Evolutionary conservation across 345 rosid species (phyloP).

Genomic region (Pistacia vera): DNA sequence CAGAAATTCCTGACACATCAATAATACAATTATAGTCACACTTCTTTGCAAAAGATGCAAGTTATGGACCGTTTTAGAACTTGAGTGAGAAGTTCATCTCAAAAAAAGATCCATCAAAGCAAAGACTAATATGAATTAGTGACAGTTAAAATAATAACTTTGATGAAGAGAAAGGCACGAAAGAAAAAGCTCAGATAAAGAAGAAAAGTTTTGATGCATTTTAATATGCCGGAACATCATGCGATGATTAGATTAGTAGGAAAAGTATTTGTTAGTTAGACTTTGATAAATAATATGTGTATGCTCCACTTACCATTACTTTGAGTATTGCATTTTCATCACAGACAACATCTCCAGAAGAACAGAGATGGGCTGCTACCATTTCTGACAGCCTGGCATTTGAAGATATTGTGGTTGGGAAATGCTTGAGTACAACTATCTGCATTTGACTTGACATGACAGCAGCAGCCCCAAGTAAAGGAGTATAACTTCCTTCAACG

Average conservation of each 20-base stretch:
- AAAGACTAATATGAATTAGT: too few species aligned
- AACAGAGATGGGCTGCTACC: conserved; percentile 77
- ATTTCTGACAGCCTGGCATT: conserved; percentile 65
- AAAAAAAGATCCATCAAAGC: too few species aligned
- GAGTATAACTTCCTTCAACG: conserved; percentile 61
- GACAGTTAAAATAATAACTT: background rate
- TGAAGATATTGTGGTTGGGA: conserved; percentile 68
- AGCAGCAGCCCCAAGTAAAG: conserved; percentile 49
- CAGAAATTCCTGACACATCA: conserved; percentile 78
- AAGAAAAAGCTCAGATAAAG: background rate
- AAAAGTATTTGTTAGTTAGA: background rate
- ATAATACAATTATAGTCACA: too few species aligned
- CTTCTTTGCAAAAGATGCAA: background rate
- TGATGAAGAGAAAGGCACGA: background rate
- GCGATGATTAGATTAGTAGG: background rate
- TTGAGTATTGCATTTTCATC: conserved; percentile 91
- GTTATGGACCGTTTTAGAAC: background rate
- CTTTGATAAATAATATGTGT: background rate
- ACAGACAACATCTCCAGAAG: conserved; percentile 61
- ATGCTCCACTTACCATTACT: conserved; percentile 84
- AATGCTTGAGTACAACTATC: conserved; percentile 75
- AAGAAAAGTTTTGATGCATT: background rate
- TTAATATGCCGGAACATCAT: background rate
- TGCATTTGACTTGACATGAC: conserved; percentile 50
- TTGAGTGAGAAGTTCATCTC: background rate